These are phyloP conservation scores for Thamnidium elegans DNA, from an alignment of 192 early-diverging fungal species.

Conservation along the genomic window DNA sequence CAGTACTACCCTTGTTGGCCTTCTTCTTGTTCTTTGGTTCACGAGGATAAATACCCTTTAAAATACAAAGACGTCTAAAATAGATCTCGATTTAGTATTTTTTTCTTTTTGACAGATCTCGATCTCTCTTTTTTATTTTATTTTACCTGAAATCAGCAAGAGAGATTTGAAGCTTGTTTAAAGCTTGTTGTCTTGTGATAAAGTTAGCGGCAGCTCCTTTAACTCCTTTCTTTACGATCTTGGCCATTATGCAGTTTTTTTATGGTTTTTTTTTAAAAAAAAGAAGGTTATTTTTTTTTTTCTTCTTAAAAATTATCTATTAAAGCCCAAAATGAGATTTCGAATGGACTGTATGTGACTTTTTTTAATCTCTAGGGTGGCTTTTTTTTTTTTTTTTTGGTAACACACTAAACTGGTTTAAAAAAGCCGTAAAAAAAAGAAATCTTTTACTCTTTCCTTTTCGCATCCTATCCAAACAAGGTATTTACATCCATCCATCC, in stretches of 20 bases:
- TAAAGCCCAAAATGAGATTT: conserved; percentile 6
- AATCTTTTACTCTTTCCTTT: neutral
- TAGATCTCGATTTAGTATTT: neutral
- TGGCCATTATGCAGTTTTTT: conserved; percentile 48
- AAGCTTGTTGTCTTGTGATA: conserved; percentile 83
- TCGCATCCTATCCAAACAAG: conserved; percentile 7
- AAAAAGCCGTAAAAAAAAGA: neutral
- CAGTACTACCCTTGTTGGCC: conserved; percentile 85
- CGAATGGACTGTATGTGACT: neutral
- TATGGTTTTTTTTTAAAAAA: neutral
- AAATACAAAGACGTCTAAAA: conserved; percentile 87
- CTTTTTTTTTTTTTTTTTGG: neutral
- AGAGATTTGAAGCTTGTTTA: conserved; percentile 92
- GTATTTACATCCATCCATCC: conserved; percentile 38
- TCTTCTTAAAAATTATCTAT: conserved; percentile 12
- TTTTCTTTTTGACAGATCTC: neutral
- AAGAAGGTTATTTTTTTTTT: conserved; percentile 12
- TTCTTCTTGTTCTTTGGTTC: conserved; percentile 94
- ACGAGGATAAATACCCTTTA: conserved; percentile 98
- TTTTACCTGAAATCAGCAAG: conserved; percentile 87
- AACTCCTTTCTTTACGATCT: conserved; percentile 80
- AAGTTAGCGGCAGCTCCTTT: conserved; percentile 88
- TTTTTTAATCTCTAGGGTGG: neutral
- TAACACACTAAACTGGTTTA: neutral
- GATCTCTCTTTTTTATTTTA: neutral